Base-by-base conservation (phyloP, 352 stramenopile genomes). In the Phytophthora colocasiae region DNA sequence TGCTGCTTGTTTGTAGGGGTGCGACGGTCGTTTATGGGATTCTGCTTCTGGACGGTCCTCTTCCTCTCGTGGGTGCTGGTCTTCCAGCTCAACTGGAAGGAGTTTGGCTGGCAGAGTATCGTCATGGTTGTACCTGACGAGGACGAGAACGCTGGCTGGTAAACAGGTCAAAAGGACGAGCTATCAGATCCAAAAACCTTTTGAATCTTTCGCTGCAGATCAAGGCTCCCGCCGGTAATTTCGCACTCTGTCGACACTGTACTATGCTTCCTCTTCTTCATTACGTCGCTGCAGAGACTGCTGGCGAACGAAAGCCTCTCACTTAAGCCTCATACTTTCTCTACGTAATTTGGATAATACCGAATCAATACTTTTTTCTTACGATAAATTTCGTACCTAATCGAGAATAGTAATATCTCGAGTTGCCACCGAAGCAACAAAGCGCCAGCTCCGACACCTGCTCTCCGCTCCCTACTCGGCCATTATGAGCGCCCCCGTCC, bases 1-100 rank as follows among this genome's bases (percentile, higher is more conserved):
- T 46, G 10, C 7, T 47, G 39, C 36, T 39, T 32, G 17, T 27
- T 24, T 1, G 2, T 64, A 93, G 85, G 88, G 87, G 80, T 91
- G 52, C 87, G 87, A 47, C 84, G 87, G 41, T 94, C 85, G 44
- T 82, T 85, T 38, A 79, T 93, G 66, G 79, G 81, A 7, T 90
- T 89, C 49, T 70, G 70, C 63, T 83, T 94, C 60, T 83, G 77
- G 71, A 92, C 85, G 12, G 66, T 87, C 39, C 40, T 94, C 4
- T 93, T 96, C 46, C 24, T 93, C 39, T 73, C 81, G 50, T 96
- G 87, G 87, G 78, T 87, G 43, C 52, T 96, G 26, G 26, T 90
- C 5, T 94, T 96, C 63, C 87, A 96, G 73, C 69, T 94, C 44
- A 89, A 91, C 40, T 96, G 88, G 88, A 90, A 93, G 66, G 82